Evolutionary conservation across 1,284 basidiomycete species (phyloP), one percentile per base, ranked within the genome.

Genomic region (Lentinula novae-zelandiae): DNA sequence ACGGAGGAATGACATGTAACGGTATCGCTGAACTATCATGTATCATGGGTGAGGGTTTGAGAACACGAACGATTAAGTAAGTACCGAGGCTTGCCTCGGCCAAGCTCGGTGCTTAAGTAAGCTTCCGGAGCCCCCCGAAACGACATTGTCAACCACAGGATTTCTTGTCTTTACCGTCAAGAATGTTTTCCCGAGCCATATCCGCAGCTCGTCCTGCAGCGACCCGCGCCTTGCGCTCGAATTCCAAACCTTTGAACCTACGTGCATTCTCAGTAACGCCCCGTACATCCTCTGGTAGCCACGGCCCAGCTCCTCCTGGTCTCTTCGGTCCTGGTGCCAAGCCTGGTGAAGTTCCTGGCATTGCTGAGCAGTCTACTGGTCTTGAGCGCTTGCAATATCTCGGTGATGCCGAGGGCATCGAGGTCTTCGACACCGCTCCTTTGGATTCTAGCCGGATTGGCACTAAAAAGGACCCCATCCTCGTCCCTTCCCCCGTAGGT

Each of bases 351-450:
- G 84, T 94, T 64, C 87, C 94, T 62, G 92, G 90, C 64, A 91
- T 94, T 77, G 82, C 90, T 71, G 82, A 92, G 68, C 96, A 99
- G 79, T 86, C 96, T 34, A 99, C 96, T 67, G 96, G 96, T 87
- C 82, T 98, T 63, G 96, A 98, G 78, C 93, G 96, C 76, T 87
- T 96, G 73, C 93, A 99, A 79, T 80, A 97, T 57, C 78, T 98
- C 63, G 93, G 92, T 71, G 89, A 92, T 67, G 81, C 95, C 71
- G 86, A 95, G 77, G 96, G 95, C 61, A 78, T 94, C 57, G 89
- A 95, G 52, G 87, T 96, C 60, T 99, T 98, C 80, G 95, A 98
- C 77, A 83, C 90, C 74, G 83, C 86, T 66, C 92, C 95, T 52
- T 83, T 98, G 65, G 88, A 95, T 72, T 81, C 95, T 65, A 90